Percentiles rank a stretch among this genome's conserved stretches.
Evolutionary conservation across 176 grass and related monocot species (phyloP).

Genomic region (Phoenix dactylifera): DNA sequence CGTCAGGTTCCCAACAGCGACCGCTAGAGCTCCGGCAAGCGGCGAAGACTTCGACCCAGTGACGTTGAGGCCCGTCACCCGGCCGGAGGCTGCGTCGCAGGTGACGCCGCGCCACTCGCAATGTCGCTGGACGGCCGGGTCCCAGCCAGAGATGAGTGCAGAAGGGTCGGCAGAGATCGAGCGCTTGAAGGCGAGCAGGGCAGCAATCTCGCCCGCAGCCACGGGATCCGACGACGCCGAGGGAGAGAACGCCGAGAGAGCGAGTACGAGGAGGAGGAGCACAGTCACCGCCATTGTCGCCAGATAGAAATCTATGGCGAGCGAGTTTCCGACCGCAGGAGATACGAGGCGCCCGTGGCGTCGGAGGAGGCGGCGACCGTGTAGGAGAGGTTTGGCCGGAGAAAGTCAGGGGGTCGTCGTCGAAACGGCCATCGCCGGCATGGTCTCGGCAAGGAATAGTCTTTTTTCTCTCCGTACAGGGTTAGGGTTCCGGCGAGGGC

Average conservation of each 20-base stretch:
- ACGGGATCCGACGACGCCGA: background rate
- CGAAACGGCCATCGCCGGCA: no score
- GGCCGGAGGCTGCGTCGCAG: slow-evolving; percentile 23
- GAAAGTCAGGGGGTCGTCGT: no score
- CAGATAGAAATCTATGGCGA: no score
- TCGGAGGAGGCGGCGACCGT: background rate
- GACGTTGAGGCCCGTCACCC: slow-evolving; percentile 33
- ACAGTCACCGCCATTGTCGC: slow-evolving; percentile 24
- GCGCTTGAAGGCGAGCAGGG: slow-evolving; percentile 42
- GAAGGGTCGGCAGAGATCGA: slow-evolving; percentile 34
- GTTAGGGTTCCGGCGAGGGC: background rate
- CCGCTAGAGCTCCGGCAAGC: slow-evolving; percentile 35
- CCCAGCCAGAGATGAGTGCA: slow-evolving; percentile 33
- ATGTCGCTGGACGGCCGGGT: slow-evolving; percentile 5
- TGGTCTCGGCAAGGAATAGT: no score
- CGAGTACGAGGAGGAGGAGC: slow-evolving; percentile 3
- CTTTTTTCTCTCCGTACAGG: no score
- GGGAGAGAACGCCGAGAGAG: slow-evolving; percentile 3
- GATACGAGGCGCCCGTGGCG: no score
- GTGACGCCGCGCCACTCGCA: slow-evolving; percentile 51
- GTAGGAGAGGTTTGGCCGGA: no score
- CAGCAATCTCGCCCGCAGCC: slow-evolving; percentile 5
- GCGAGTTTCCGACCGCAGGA: no score
- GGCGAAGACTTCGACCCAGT: background rate
- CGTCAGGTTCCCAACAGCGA: slow-evolving; percentile 10